phyloP scores from a whole-genome alignment of 495 filamentous ascomycete species.

The Aspergillus ostianus region DNA sequence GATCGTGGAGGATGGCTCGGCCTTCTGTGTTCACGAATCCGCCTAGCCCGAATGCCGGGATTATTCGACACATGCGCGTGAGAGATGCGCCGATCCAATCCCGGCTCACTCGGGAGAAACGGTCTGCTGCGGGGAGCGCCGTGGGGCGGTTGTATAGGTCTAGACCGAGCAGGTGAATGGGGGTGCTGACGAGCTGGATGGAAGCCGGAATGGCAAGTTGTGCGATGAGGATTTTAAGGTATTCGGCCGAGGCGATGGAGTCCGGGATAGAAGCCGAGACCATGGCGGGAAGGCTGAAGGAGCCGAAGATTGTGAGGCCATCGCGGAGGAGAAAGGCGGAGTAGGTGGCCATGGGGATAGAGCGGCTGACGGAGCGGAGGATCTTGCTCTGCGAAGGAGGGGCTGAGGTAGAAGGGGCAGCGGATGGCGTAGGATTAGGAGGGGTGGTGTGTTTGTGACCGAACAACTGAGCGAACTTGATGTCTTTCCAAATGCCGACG shows the following conservation, averaged over 20 bases:
- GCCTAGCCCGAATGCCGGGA: conserved; percentile 87
- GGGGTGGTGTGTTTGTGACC: conserved; percentile 45
- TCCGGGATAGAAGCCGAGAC: conserved; percentile 36
- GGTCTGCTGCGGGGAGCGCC: conserved; percentile 45
- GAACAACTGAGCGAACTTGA: conserved; percentile 45
- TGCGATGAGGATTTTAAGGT: conserved; percentile 49
- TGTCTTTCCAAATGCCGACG: conserved; percentile 47
- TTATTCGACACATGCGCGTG: conserved; percentile 78
- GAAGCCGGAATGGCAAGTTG: conserved; percentile 75
- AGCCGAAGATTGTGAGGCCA: conserved; percentile 82
- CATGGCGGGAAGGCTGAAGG: conserved; percentile 72
- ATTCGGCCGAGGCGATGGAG: conserved; percentile 35
- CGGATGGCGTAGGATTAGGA: conserved; percentile 29
- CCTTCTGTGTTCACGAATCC: conserved; percentile 76
- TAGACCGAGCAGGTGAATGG: conserved; percentile 78
- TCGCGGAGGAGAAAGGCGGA: conserved; percentile 75
- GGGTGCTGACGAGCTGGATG: conserved; percentile 79
- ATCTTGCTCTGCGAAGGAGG: conserved; percentile 28
- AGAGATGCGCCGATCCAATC: conserved; percentile 72
- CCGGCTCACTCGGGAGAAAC: conserved; percentile 59
- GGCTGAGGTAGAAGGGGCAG: conserved; percentile 7
- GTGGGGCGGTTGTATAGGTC: conserved; percentile 75
- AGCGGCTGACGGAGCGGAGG: conserved; percentile 35
- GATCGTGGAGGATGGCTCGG: conserved; percentile 31
- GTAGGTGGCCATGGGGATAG: conserved; percentile 52